These are phyloP conservation scores for Termitomyces eurrhizus DNA, from an alignment of 768 basidiomycete genomes.

Conservation along the genomic window DNA sequence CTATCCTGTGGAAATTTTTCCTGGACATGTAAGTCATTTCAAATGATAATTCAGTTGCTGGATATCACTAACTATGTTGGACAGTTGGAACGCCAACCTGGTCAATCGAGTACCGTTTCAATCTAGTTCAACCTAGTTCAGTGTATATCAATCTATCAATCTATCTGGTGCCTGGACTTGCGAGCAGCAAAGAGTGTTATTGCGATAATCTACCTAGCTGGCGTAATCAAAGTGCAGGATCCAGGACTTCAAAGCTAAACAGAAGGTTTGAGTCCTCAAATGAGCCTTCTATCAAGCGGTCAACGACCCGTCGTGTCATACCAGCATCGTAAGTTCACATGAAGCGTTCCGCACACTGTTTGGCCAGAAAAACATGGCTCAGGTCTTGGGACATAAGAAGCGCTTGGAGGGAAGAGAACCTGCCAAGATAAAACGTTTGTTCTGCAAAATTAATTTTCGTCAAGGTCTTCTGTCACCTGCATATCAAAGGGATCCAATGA, in stretches of 20 bases:
- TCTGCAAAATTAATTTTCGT: too few relatives aligned
- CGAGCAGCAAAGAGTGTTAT: not conserved
- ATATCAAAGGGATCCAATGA: too few relatives aligned
- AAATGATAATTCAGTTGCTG: not conserved
- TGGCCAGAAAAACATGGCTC: too few relatives aligned
- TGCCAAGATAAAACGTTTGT: too few relatives aligned
- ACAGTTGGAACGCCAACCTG: conserved; percentile 26
- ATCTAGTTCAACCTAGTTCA: too few relatives aligned
- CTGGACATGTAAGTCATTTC: conserved; percentile 71
- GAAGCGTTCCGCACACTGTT: not conserved
- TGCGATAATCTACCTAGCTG: not conserved
- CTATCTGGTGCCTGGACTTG: not conserved
- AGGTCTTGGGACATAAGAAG: too few relatives aligned
- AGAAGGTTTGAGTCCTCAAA: not conserved
- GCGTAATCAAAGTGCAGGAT: not conserved
- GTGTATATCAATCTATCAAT: not conserved
- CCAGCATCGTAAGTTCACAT: not conserved
- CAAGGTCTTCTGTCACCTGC: too few relatives aligned
- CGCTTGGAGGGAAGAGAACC: too few relatives aligned
- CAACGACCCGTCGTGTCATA: not conserved
- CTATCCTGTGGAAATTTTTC: conserved; percentile 88
- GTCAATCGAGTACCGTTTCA: not conserved
- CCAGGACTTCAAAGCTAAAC: too few relatives aligned
- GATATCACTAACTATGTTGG: conserved; percentile 1
- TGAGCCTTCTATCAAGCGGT: not conserved